Evolutionary conservation across 345 rosid species (phyloP).

Genomic region (Populus pruinosa): DNA sequence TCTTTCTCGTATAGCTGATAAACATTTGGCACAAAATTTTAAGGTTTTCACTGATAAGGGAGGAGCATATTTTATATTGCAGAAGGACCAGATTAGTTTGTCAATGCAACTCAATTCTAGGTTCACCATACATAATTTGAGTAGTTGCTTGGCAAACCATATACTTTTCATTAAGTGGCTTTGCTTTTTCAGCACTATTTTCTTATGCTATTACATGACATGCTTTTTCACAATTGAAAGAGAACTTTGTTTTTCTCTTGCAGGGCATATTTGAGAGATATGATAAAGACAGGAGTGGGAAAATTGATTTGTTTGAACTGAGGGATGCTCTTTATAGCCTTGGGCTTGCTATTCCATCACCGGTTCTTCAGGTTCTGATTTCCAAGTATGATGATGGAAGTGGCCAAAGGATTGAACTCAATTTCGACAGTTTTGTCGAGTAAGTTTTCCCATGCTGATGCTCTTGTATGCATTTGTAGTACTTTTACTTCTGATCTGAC

Average conservation of each 20-base stretch:
- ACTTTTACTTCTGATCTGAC: neutral
- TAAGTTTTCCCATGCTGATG: slow-evolving; percentile 29
- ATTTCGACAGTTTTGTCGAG: slow-evolving; percentile 66
- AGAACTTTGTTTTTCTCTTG: neutral
- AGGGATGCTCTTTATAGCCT: slow-evolving; percentile 60
- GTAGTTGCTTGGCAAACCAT: too few relatives aligned
- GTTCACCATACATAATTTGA: neutral
- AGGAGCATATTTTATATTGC: neutral
- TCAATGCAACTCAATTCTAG: neutral
- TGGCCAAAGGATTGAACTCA: slow-evolving; percentile 42
- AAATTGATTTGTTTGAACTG: slow-evolving; percentile 50
- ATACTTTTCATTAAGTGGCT: neutral
- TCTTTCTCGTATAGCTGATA: neutral
- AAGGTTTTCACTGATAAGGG: neutral
- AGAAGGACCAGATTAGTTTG: neutral
- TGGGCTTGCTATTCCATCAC: slow-evolving; percentile 57
- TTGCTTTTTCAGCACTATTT: neutral
- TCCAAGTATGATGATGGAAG: slow-evolving; percentile 53
- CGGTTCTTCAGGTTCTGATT: slow-evolving; percentile 52
- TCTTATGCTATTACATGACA: neutral
- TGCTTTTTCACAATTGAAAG: neutral
- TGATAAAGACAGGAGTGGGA: slow-evolving; percentile 65
- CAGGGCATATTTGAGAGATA: slow-evolving; percentile 61
- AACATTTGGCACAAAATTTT: neutral
- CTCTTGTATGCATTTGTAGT: neutral